A percentile compares a stretch with the other conserved stretches of the same genome.
Conservation (phyloP, 768 basidiomycete genomes). For the Tylopilus sp. region DNA sequence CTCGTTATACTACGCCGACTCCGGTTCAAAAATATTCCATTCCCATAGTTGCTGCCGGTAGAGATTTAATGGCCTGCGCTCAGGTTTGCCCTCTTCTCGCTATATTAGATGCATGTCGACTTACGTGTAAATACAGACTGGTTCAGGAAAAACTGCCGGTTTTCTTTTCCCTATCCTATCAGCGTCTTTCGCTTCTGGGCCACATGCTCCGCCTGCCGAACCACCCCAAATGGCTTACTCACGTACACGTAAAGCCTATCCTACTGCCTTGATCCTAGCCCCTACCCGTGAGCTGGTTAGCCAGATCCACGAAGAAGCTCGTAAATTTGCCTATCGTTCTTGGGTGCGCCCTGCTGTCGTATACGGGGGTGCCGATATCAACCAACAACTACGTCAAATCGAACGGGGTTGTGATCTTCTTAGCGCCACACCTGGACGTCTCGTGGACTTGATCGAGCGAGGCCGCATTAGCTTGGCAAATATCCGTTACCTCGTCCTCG, state of each 20-base stretch:
- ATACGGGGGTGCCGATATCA: conserved; percentile 98
- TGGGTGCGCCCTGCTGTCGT: conserved; percentile 99
- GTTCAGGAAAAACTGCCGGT: conserved; percentile 98
- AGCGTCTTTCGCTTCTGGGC: conserved; percentile 83
- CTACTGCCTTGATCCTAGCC: conserved; percentile 95
- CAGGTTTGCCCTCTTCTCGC: conserved; percentile 49
- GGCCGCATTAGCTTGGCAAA: conserved; percentile 95
- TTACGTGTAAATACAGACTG: conserved; percentile 61
- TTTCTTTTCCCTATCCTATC: conserved; percentile 99
- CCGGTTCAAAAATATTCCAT: conserved; percentile 99
- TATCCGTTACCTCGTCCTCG: conserved; percentile 96
- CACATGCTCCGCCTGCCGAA: conserved; percentile 63
- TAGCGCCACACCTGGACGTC: conserved; percentile 94
- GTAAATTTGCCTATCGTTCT: conserved; percentile 98
- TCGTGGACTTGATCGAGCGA: conserved; percentile 97
- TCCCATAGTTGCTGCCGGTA: conserved; percentile 88
- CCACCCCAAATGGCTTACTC: conserved; percentile 47
- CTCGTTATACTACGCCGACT: conserved; percentile 93
- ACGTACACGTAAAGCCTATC: conserved; percentile 85
- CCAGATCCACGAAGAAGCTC: conserved; percentile 98
- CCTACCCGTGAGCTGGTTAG: conserved; percentile 98
- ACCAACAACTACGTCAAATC: conserved; percentile 86
- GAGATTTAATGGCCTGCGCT: conserved; percentile 94
- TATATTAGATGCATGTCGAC: conserved; percentile 11
- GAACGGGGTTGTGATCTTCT: conserved; percentile 97